Base-by-base conservation (phyloP, 177 flowering plant species). In the Vitis hybrid region DNA sequence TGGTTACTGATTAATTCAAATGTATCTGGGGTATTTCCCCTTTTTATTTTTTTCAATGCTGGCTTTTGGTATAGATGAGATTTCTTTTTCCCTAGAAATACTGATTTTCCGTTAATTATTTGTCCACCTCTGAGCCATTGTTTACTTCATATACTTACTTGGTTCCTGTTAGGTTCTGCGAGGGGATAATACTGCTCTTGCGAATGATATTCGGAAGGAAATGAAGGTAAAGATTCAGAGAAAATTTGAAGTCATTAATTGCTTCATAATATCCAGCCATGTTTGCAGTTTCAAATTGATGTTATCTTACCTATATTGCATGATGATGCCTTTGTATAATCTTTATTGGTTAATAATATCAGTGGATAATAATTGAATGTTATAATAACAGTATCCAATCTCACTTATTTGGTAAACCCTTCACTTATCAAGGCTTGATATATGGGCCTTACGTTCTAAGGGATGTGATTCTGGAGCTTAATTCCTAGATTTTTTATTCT, bases 121-220 rank as follows among this genome's bases (percentile, higher is more conserved):
- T 21, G 14, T 19, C 52, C 13, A 6, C 54, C 58, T 62, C 55
- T 21, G 11, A 55, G 62, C 12, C 64, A 2, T 11, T 26, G 30
- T 26, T 26, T 26, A 26, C 30, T 26, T 26, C 21, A 11, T 21
- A 15, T 60, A 66, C 60, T 32, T 57, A 30, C 13, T 76, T 67
- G 56, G 62, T 49, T 80, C 50, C 56, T 61, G 62, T 74, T 70
- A 95, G 99, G 98, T 95, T 72, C 71, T 95, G 67, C 87, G 87
- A 63, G 99, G 93, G 50, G 99, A 93, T 82, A 93, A 95, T 76
- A 95, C 92, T 76, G 74, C 81, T 75, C 91, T 93, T 70, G 99
- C 99, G 67, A 95, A 86, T 82, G 98, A 95, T 78, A 95, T 95
- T 56, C 90, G 94, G 65, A 93, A 95, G 81, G 99, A 93, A 84